Conservation (phyloP, 352 stramenopile genomes). For the Phytophthora rubi region DNA sequence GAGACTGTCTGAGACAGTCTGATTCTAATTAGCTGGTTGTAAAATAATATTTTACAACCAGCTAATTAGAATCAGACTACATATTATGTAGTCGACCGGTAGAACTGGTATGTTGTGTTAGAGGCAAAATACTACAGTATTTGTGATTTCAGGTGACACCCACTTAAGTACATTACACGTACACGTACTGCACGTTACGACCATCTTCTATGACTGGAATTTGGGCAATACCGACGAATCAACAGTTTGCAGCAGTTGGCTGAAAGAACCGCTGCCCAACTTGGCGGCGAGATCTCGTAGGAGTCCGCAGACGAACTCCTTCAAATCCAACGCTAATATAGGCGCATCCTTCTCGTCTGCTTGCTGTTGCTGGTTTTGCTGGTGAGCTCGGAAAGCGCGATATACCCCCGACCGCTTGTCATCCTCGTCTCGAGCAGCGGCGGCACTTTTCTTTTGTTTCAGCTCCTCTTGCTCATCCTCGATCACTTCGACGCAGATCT, state of each 20-base stretch:
- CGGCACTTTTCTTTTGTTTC: conserved; percentile 22
- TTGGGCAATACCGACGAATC: conserved; percentile 65
- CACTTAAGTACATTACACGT: neutral
- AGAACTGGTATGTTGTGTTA: too few relatives aligned
- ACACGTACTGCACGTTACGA: neutral
- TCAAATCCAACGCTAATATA: conserved; percentile 56
- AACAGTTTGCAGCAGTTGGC: conserved; percentile 61
- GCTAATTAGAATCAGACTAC: too few relatives aligned
- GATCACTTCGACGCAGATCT: conserved; percentile 70
- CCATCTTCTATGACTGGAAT: conserved; percentile 47
- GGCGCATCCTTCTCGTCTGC: conserved; percentile 40
- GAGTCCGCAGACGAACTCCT: conserved; percentile 42
- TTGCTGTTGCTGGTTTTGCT: conserved; percentile 32
- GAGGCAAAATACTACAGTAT: neutral
- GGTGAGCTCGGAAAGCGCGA: conserved; percentile 57
- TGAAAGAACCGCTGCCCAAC: conserved; percentile 52
- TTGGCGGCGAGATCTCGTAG: conserved; percentile 50
- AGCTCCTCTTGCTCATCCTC: conserved; percentile 63
- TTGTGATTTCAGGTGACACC: too few relatives aligned
- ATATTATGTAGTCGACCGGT: too few relatives aligned
- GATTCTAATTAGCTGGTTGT: too few relatives aligned
- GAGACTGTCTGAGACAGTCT: too few relatives aligned
- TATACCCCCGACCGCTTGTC: conserved; percentile 43
- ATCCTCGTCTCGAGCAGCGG: conserved; percentile 18
- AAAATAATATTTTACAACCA: too few relatives aligned